These are phyloP conservation scores for Marsdenia floribunda DNA, from an alignment of 257 asterid species.

Conservation along the genomic window DNA sequence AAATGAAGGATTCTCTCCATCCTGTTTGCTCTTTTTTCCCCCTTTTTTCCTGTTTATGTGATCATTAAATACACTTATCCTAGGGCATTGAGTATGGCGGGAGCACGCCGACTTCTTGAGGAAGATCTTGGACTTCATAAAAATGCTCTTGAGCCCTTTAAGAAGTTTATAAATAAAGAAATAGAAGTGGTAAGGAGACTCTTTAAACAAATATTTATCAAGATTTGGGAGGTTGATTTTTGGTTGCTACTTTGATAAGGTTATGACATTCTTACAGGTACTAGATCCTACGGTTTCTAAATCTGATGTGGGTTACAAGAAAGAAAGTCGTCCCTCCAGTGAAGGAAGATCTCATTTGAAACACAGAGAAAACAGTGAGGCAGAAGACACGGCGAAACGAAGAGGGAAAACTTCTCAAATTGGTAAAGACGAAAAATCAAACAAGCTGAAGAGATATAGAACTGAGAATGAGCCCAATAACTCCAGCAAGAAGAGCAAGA, in stretches of 20 bases:
- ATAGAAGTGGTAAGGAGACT: constrained; percentile 54
- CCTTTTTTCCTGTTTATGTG: constrained; percentile 8
- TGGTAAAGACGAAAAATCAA: constrained; percentile 36
- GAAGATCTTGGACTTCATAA: constrained; percentile 77
- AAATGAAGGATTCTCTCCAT: neutral
- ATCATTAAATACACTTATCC: constrained; percentile 15
- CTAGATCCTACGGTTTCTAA: constrained; percentile 36
- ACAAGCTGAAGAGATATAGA: constrained; percentile 59
- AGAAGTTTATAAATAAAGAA: constrained; percentile 53
- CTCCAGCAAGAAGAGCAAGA: constrained; percentile 49
- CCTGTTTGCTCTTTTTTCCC: neutral
- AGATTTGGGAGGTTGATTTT: constrained; percentile 4
- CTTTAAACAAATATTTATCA: neutral
- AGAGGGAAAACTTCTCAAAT: constrained; percentile 39
- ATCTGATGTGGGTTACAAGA: constrained; percentile 39
- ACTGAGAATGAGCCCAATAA: constrained; percentile 35
- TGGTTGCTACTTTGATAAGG: constrained; percentile 1
- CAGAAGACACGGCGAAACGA: constrained; percentile 33
- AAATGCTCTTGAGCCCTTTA: constrained; percentile 66
- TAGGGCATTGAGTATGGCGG: constrained; percentile 67
- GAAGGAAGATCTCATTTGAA: constrained; percentile 33
- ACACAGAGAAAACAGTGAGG: constrained; percentile 36
- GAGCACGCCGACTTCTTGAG: constrained; percentile 84
- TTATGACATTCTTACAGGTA: constrained; percentile 37
- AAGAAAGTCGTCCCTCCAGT: constrained; percentile 29